Evolutionary conservation across 2,329 filamentous ascomycete species (phyloP).

Genomic region (Pseudogymnoascus sp.): DNA sequence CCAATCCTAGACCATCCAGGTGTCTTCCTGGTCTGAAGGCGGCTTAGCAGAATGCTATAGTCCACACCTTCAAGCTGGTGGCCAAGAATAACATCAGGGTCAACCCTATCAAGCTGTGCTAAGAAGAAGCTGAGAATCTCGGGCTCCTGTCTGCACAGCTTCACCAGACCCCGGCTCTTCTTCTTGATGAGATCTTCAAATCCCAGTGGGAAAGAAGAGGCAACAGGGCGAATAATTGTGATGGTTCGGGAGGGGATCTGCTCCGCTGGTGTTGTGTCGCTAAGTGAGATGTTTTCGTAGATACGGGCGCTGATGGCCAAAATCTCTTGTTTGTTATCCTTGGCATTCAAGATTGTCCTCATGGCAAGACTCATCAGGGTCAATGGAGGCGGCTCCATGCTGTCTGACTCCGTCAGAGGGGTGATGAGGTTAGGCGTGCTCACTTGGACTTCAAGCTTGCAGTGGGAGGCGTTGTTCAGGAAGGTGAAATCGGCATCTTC

Average conservation of each 20-base stretch:
- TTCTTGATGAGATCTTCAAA: conserved; percentile 70
- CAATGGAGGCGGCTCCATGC: conserved; percentile 72
- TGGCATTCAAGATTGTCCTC: conserved; percentile 78
- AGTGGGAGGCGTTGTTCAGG: conserved; percentile 90
- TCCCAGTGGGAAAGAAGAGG: conserved; percentile 68
- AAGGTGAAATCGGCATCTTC: conserved; percentile 73
- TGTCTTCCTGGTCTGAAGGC: conserved; percentile 82
- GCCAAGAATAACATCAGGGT: conserved; percentile 89
- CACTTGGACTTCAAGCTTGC: conserved; percentile 85
- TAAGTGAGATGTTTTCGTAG: conserved; percentile 82
- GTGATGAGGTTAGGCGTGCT: conserved; percentile 69
- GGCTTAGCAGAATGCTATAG: conserved; percentile 80
- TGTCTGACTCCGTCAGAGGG: conserved; percentile 67
- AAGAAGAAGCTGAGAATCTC: conserved; percentile 84
- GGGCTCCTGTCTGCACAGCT: conserved; percentile 73
- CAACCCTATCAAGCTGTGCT: conserved; percentile 75
- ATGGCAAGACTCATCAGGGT: conserved; percentile 94
- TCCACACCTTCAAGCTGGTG: conserved; percentile 97
- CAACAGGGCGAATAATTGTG: conserved; percentile 78
- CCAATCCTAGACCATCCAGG: conserved; percentile 93
- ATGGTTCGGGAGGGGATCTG: conserved; percentile 85
- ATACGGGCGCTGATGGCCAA: conserved; percentile 83
- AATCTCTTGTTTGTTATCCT: conserved; percentile 95
- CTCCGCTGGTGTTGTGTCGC: conserved; percentile 80
- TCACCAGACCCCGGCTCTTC: conserved; percentile 68